Percentiles rank a stretch among this genome's conserved stretches.
Evolutionary conservation across 768 basidiomycete genomes (phyloP).

Genomic region (Pisolithus albus): DNA sequence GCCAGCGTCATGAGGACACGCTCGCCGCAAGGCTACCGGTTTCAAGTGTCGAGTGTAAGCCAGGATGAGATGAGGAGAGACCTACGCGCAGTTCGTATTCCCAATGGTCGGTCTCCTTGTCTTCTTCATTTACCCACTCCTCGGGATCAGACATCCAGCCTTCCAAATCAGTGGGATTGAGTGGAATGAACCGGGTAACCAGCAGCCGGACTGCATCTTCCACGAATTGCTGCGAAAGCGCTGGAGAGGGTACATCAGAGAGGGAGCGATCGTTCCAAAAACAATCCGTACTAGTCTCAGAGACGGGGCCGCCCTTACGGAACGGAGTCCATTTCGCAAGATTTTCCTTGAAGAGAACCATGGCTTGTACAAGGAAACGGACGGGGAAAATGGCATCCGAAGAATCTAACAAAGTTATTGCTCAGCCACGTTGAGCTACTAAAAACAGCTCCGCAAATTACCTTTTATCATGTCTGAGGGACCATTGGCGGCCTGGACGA

Average conservation of each 20-base stretch:
- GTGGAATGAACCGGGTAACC: slow-evolving; percentile 77
- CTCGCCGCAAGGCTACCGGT: slow-evolving; percentile 78
- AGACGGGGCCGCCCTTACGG: slow-evolving; percentile 52
- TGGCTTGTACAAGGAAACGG: slow-evolving; percentile 73
- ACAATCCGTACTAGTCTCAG: slow-evolving; percentile 46
- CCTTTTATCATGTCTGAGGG: slow-evolving; percentile 52
- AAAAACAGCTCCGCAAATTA: slow-evolving; percentile 16
- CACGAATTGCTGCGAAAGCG: slow-evolving; percentile 62
- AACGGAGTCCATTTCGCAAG: slow-evolving; percentile 69
- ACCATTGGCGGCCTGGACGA: slow-evolving; percentile 60
- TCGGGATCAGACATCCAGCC: slow-evolving; percentile 86
- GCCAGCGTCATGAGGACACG: slow-evolving; percentile 81
- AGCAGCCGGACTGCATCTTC: slow-evolving; percentile 69
- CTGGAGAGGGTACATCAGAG: slow-evolving; percentile 29
- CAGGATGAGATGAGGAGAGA: slow-evolving; percentile 4
- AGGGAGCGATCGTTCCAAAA: neutral
- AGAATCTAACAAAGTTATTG: slow-evolving; percentile 41
- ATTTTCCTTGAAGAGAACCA: slow-evolving; percentile 82
- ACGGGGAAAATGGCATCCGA: slow-evolving; percentile 63
- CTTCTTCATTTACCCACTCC: slow-evolving; percentile 89
- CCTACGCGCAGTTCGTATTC: slow-evolving; percentile 85
- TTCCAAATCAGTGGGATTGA: slow-evolving; percentile 75
- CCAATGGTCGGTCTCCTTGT: slow-evolving; percentile 88
- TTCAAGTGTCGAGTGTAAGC: neutral
- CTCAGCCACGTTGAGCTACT: neutral